phyloP scores from a whole-genome alignment of 176 grass and related monocot genomes.

The Carex pumila region DNA sequence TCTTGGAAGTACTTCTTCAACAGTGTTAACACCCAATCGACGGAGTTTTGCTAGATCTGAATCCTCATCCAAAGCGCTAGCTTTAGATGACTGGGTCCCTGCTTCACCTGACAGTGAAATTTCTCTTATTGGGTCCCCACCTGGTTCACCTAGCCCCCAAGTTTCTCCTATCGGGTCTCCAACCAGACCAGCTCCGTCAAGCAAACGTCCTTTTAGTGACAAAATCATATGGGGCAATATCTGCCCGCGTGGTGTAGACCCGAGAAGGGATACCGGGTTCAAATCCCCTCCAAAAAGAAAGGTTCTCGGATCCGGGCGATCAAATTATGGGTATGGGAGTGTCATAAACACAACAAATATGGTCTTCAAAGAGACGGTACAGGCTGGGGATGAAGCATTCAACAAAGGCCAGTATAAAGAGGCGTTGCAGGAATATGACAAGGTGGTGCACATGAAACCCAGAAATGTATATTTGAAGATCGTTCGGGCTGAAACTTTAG shows the following conservation, averaged over 20 bases:
- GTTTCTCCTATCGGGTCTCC: not conserved
- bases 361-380: conserved; percentile 29
- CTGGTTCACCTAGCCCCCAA: not conserved
- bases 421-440: conserved; percentile 51
- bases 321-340: conserved; percentile 67
- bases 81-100: not conserved
- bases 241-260: conserved; percentile 31
- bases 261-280: conserved; percentile 10
- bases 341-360: conserved; percentile 32
- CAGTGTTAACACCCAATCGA: too few relatives aligned
- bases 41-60: too few relatives aligned
- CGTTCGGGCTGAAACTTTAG: conserved; percentile 57
- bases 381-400: conserved; percentile 53
- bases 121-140: not conserved
- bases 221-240: conserved; percentile 44
- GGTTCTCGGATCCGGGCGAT: conserved; percentile 51
- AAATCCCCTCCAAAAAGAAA: conserved; percentile 23
- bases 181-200: not conserved
- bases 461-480: conserved; percentile 49
- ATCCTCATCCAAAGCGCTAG: not conserved
- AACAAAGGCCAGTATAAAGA: conserved; percentile 52
- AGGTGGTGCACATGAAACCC: conserved; percentile 36
- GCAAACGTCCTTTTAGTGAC: not conserved
- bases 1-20: too few relatives aligned
- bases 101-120: not conserved